A percentile compares a stretch with the other conserved stretches of the same genome.
phyloP scores from a whole-genome alignment of 2,329 filamentous ascomycete genomes.

The Teratosphaeria gauchensis region DNA sequence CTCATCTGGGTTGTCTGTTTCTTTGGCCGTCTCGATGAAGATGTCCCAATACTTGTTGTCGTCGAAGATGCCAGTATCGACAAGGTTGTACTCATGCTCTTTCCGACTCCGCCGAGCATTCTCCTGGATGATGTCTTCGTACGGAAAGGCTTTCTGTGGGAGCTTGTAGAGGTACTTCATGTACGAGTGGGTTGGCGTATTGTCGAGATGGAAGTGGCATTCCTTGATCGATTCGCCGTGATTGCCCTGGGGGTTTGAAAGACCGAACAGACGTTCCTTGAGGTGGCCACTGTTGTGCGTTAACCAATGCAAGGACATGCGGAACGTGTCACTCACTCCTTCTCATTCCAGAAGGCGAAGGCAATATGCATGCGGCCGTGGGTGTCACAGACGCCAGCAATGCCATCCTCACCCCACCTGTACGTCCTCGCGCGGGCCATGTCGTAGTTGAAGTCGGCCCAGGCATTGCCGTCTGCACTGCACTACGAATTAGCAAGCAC shows the following conservation, averaged over 20 bases:
- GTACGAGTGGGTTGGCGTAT: constrained; percentile 88
- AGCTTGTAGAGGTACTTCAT: constrained; percentile 99
- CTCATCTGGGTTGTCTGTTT: constrained; percentile 83
- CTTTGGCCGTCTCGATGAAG: constrained; percentile 91
- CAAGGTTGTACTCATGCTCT: constrained; percentile 83
- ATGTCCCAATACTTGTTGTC: constrained; percentile 95
- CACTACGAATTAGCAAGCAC: constrained; percentile 25
- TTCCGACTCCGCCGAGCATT: constrained; percentile 65
- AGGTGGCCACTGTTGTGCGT: constrained; percentile 62
- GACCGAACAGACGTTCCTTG: constrained; percentile 88
- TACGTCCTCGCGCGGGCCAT: constrained; percentile 81
- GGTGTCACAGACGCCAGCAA: constrained; percentile 88
- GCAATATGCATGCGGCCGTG: constrained; percentile 87
- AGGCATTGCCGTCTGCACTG: constrained; percentile 78
- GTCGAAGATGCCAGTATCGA: constrained; percentile 80
- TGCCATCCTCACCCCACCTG: constrained; percentile 94
- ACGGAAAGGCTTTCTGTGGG: constrained; percentile 83
- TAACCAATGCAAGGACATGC: constrained; percentile 22
- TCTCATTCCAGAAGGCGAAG: constrained; percentile 95
- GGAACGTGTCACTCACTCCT: constrained; percentile 56
- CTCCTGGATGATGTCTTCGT: constrained; percentile 75
- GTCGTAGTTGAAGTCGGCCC: constrained; percentile 94
- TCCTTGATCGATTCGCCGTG: constrained; percentile 97
- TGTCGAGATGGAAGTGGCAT: constrained; percentile 91
- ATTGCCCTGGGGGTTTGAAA: constrained; percentile 94